phyloP scores from a whole-genome alignment of 306 rosid species.

The Spatholobus suberectus region DNA sequence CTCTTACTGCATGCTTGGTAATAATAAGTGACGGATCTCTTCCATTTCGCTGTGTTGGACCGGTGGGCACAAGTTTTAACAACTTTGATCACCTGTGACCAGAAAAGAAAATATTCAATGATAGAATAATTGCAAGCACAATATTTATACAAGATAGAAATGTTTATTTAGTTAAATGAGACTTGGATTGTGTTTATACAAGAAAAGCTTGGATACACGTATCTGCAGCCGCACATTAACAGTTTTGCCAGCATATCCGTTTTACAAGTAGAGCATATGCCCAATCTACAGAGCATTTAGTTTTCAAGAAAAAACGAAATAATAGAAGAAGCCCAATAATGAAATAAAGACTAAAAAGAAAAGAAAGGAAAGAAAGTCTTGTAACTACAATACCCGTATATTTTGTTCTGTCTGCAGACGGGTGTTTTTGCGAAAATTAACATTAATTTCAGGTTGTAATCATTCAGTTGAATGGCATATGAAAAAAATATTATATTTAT shows the following conservation, averaged over 20 bases:
- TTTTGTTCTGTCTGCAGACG: not conserved
- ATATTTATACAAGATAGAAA: not conserved
- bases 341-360: not conserved
- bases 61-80: not conserved
- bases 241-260: slow-evolving; percentile 21
- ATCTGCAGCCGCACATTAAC: not conserved
- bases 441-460: not conserved
- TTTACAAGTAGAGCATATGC: slow-evolving; percentile 4
- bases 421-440: not conserved
- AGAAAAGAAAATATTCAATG: not conserved
- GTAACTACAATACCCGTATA: not conserved
- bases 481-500: too few species aligned
- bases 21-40: not conserved
- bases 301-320: not conserved
- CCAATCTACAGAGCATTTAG: not conserved
- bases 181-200: not conserved
- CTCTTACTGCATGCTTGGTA: too few species aligned
- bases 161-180: not conserved
- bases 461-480: not conserved
- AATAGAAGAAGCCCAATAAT: not conserved
- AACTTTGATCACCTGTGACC: not conserved
- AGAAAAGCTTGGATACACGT: not conserved
- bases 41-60: not conserved
- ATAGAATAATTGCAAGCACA: not conserved
- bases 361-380: not conserved